A percentile compares a stretch with the other conserved stretches of the same genome.
Conservation (phyloP, 1,284 basidiomycete species). For the Apiotrichum laibachii region DNA sequence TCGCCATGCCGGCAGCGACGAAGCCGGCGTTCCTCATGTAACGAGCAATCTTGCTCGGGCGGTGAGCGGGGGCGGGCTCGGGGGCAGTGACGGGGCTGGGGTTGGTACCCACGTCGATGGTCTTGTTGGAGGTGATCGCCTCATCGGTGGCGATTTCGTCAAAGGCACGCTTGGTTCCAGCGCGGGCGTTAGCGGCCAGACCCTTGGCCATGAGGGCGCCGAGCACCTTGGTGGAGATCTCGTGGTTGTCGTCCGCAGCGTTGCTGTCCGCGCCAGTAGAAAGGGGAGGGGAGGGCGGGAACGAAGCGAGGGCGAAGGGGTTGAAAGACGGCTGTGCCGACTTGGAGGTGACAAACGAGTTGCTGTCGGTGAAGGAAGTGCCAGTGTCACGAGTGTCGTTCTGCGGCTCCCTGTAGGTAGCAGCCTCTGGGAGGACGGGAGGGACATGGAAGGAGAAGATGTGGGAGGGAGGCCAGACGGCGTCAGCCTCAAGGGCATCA, state of each 20-base stretch:
- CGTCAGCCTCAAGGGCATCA: not conserved
- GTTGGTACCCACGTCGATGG: not conserved
- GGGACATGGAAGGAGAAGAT: not conserved
- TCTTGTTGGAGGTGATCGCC: not conserved
- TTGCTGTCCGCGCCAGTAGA: not conserved
- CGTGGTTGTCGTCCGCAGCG: no score
- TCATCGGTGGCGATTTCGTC: not conserved
- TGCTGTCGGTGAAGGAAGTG: not conserved
- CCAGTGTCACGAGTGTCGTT: not conserved
- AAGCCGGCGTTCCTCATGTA: conserved; percentile 18
- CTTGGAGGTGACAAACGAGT: not conserved
- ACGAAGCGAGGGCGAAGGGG: not conserved
- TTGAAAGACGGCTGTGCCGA: not conserved
- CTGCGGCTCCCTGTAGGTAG: not conserved
- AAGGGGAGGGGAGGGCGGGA: conserved; percentile 4
- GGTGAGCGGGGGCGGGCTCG: conserved; percentile 1
- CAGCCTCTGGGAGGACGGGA: not conserved
- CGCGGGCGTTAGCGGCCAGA: not conserved
- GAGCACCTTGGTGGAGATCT: no score
- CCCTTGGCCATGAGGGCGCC: not conserved
- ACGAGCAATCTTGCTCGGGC: conserved; percentile 7
- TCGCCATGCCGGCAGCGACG: conserved; percentile 29
- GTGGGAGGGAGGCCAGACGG: not conserved
- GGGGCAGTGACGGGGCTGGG: not conserved
- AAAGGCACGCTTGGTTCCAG: not conserved